Conservation (phyloP, 129 eudicot genomes). For the Pseudognaphalium luteoalbum region DNA sequence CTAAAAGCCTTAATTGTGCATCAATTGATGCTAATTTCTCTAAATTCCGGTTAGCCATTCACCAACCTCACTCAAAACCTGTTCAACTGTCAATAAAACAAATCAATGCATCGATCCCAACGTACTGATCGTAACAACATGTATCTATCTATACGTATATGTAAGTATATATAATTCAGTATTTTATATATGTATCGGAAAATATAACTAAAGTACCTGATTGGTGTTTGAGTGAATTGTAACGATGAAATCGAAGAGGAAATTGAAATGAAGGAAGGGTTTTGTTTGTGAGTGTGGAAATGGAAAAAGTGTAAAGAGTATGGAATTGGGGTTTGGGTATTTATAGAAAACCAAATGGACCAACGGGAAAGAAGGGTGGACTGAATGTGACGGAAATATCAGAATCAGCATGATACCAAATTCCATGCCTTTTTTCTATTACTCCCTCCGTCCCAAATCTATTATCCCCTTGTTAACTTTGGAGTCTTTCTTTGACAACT, state of each 20-base stretch:
- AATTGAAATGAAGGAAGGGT: not conserved
- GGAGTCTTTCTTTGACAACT: too few species aligned
- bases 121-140: slow-evolving; percentile 7
- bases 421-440: not conserved
- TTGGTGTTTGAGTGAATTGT: slow-evolving; percentile 7
- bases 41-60: slow-evolving; percentile 78
- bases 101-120: slow-evolving; percentile 15
- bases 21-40: slow-evolving; percentile 94
- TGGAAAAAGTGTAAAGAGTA: not conserved
- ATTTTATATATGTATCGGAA: not conserved
- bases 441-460: too few species aligned
- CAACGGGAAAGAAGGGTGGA: not conserved
- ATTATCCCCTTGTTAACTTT: too few species aligned
- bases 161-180: too few species aligned
- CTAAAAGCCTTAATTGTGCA: slow-evolving; percentile 90
- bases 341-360: slow-evolving; percentile 15
- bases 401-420: not conserved
- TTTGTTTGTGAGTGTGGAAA: not conserved
- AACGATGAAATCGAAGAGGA: slow-evolving; percentile 2
- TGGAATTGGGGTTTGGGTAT: slow-evolving; percentile 30
- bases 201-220: slow-evolving; percentile 19
- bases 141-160: not conserved
- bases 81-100: not conserved
- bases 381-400: slow-evolving; percentile 4
- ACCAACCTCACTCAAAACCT: slow-evolving; percentile 13